Percentiles rank a stretch among this genome's conserved stretches.
phyloP scores from a whole-genome alignment of 2,329 filamentous ascomycete species.

The Colletotrichum musae region DNA sequence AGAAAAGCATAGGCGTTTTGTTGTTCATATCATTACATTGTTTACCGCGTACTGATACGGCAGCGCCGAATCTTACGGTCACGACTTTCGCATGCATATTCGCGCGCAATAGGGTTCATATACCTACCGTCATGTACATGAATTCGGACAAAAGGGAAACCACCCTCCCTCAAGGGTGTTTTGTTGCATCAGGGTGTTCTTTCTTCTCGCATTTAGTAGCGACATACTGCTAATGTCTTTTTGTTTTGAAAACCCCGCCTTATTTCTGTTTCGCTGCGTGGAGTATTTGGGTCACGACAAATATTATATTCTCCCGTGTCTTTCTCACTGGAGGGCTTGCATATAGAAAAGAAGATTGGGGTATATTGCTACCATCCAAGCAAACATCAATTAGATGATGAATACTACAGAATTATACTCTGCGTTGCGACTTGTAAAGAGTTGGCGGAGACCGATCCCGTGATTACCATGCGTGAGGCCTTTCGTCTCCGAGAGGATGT shows the following conservation, averaged over 20 bases:
- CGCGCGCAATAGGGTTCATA: slow-evolving; percentile 22
- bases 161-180: background rate
- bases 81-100: slow-evolving; percentile 36
- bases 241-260: slow-evolving; percentile 26
- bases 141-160: slow-evolving; percentile 22
- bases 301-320: slow-evolving; percentile 27
- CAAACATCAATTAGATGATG: slow-evolving; percentile 37
- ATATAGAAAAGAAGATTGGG: slow-evolving; percentile 34
- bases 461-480: background rate
- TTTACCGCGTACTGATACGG: slow-evolving; percentile 37
- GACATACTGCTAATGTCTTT: slow-evolving; percentile 42
- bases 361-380: slow-evolving; percentile 10
- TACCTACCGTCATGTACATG: slow-evolving; percentile 32
- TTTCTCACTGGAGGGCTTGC: slow-evolving; percentile 20
- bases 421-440: background rate
- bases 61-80: slow-evolving; percentile 39
- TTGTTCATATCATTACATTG: slow-evolving; percentile 41
- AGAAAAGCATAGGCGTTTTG: slow-evolving; percentile 23
- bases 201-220: slow-evolving; percentile 40
- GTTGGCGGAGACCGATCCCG: too few species aligned
- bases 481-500: background rate
- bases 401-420: slow-evolving; percentile 36
- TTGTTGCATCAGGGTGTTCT: slow-evolving; percentile 35
- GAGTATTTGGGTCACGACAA: slow-evolving; percentile 41
- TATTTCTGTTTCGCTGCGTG: slow-evolving; percentile 38